Base-by-base conservation (phyloP, 768 basidiomycete genomes). In the Hygrophorus russula region DNA sequence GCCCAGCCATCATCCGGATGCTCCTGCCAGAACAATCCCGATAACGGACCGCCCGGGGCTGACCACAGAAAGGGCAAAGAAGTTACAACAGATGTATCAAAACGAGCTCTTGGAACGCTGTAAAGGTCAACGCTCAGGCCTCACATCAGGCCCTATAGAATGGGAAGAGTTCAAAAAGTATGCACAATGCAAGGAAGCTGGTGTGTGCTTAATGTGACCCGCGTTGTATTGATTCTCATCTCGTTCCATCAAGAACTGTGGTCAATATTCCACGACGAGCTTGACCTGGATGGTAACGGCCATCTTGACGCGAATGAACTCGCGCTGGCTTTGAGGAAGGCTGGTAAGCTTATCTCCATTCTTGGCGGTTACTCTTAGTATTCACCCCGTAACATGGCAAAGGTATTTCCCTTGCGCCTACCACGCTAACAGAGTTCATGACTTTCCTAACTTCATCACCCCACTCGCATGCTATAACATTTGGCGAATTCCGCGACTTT, bases 281-380 rank as follows among this genome's bases (percentile, higher is more conserved):
- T 96, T 39, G 93, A 94, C 64, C 67, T 90, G 48, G 90, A 96
- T 55, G 75, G 84, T 19, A 88, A 96, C 61, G 91, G 89, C 6
- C 76, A 74, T 44, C 59, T 96, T 24, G 89, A 92, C 54, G 66
- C 73, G 19, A 51, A 58, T 20, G 68, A 71, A 46, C 59, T 70
- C 27, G 52, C 58, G 28, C 46, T 55, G 19, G 67, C 68, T 19
- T 63, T 94, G 36, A 61, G 65, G 41, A 78, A 81, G 59, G 81
- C 86, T 55, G 87, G 90, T 87, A 49, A 49, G 64, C 35, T 51
- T 50, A 32, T 41, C 49, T 42, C 42, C 32, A 45, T 55, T 36
- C 42, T 44, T 36, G 17, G 27, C 46, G 36, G 35, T 29, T 48
- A 39, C 42, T 56, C 36, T 50, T 48, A 10, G 45, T 19, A 29